Conservation (phyloP, 306 rosid species). For the Quercus dentata region DNA sequence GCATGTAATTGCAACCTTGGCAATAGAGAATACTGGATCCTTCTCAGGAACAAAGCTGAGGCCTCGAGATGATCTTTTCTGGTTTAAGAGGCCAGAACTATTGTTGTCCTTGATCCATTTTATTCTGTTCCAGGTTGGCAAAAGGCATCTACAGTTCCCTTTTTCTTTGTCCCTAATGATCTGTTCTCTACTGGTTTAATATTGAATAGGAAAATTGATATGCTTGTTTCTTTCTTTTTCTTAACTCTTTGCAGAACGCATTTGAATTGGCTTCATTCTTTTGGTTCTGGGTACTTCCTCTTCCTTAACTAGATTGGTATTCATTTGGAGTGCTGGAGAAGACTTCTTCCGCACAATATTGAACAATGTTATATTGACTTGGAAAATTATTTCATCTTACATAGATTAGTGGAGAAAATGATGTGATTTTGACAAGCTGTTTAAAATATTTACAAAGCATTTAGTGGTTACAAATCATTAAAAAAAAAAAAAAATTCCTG, state of each 20-base stretch:
- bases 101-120: constrained; percentile 90
- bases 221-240: not conserved
- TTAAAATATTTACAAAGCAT: not conserved
- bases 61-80: constrained; percentile 96
- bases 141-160: constrained; percentile 1
- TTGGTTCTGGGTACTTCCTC: constrained; percentile 94
- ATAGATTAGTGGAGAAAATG: not conserved
- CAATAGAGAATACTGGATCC: constrained; percentile 75
- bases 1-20: constrained; percentile 89
- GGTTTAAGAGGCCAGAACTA: constrained; percentile 96
- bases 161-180: constrained; percentile 7
- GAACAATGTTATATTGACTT: not conserved
- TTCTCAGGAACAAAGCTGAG: constrained; percentile 62
- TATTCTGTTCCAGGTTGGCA: constrained; percentile 83
- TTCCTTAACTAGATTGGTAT: constrained; percentile 15
- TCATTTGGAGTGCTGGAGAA: constrained; percentile 1
- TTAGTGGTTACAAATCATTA: not conserved
- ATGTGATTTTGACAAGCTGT: not conserved
- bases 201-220: not conserved
- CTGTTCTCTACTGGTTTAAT: constrained; percentile 11
- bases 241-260: constrained; percentile 67
- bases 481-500: not conserved
- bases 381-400: not conserved
- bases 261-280: constrained; percentile 97
- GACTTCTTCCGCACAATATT: not conserved